These are phyloP conservation scores for Alternaria rosae DNA, from an alignment of 2,329 filamentous ascomycete species.

Conservation along the genomic window DNA sequence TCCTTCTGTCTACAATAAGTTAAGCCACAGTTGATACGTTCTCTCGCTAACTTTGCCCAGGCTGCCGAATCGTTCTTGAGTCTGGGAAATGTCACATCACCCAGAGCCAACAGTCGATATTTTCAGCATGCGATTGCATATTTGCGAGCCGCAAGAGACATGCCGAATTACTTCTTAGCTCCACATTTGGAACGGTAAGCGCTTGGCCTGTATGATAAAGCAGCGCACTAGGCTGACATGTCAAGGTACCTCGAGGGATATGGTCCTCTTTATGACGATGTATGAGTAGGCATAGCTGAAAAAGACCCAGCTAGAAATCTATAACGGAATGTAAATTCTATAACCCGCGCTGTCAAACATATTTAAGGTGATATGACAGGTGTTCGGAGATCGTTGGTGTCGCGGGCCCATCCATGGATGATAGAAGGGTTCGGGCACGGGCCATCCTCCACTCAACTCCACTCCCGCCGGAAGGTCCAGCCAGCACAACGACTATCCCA, in stretches of 20 bases:
- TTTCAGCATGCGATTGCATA: conserved; percentile 58
- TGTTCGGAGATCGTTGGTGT: neutral
- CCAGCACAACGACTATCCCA: neutral
- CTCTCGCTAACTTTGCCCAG: conserved; percentile 19
- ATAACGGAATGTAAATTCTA: neutral
- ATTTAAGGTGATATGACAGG: neutral
- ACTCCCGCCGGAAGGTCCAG: neutral
- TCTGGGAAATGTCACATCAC: conserved; percentile 59
- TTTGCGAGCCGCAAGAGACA: conserved; percentile 53
- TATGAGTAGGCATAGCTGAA: neutral
- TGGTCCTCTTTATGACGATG: conserved; percentile 34
- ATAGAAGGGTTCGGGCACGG: conserved; percentile 1
- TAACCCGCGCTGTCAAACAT: neutral
- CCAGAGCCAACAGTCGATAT: conserved; percentile 53
- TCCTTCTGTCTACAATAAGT: conserved; percentile 54
- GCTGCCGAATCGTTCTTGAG: conserved; percentile 63
- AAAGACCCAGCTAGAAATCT: neutral
- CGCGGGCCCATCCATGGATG: neutral
- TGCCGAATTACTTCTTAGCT: conserved; percentile 54
- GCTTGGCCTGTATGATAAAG: neutral
- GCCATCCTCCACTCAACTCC: conserved; percentile 6
- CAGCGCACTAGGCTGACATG: conserved; percentile 8
- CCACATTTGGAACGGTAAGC: conserved; percentile 57
- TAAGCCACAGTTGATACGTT: neutral
- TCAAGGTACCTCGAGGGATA: conserved; percentile 56